Evolutionary conservation across 352 stramenopile species (phyloP).

Genomic region (Globisporangium nagaii): DNA sequence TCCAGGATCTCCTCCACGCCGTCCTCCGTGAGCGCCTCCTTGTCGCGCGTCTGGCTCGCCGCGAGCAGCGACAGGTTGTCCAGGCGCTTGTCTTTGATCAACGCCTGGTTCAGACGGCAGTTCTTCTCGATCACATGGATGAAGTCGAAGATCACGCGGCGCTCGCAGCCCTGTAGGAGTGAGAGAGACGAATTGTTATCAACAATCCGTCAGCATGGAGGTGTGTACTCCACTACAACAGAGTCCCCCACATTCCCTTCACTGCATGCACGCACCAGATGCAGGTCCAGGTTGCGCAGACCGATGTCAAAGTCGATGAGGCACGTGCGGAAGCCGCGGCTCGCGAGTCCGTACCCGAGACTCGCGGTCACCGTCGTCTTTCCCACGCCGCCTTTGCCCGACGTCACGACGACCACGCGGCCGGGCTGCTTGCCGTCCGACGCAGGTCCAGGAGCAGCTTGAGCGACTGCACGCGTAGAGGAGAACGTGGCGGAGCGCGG

Average conservation of each 20-base stretch:
- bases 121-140: constrained; percentile 92
- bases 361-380: constrained; percentile 91
- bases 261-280: constrained; percentile 38
- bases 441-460: too few species aligned
- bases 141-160: constrained; percentile 93
- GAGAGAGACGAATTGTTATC: too few species aligned
- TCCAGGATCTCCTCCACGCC: constrained; percentile 83
- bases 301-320: constrained; percentile 95
- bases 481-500: background rate
- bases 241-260: background rate
- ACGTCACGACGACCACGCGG: constrained; percentile 88
- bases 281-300: constrained; percentile 89
- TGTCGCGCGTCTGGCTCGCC: constrained; percentile 88
- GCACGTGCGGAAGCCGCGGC: constrained; percentile 82
- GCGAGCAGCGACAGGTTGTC: constrained; percentile 81
- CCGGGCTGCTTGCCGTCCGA: constrained; percentile 14
- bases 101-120: constrained; percentile 82
- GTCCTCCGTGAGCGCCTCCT: constrained; percentile 86
- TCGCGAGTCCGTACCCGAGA: constrained; percentile 78
- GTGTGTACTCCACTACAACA: too few species aligned
- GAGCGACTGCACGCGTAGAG: background rate
- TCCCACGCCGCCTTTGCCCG: constrained; percentile 90
- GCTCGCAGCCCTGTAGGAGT: constrained; percentile 78
- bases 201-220: background rate
- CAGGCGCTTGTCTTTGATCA: constrained; percentile 90